Percentiles rank a stretch among this genome's conserved stretches.
These are phyloP conservation scores for Ambrosia artemisiifolia DNA, from an alignment of 129 eudicot species.

Conservation along the genomic window DNA sequence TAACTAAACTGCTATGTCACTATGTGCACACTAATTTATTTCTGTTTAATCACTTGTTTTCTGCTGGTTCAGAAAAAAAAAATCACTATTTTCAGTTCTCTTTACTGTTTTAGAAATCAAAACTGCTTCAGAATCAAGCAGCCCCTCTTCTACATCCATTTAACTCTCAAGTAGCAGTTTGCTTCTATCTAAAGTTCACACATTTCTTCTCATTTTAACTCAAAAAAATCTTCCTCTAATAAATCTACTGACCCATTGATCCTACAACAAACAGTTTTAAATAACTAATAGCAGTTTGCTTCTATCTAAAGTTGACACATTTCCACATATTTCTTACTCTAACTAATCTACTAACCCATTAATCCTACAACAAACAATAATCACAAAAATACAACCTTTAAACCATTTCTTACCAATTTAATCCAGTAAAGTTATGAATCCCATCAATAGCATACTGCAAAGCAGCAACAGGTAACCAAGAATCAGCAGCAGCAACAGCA, in stretches of 20 bases:
- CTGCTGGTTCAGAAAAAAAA: no score
- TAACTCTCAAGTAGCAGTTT: background rate
- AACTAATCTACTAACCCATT: background rate
- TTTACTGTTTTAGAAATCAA: background rate
- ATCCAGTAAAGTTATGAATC: slow-evolving; percentile 58
- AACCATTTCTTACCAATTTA: slow-evolving; percentile 44
- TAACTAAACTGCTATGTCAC: no score
- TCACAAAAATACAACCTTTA: background rate
- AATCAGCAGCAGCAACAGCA: slow-evolving; percentile 76
- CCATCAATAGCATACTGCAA: slow-evolving; percentile 71
- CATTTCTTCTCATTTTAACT: background rate
- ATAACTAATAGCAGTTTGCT: background rate
- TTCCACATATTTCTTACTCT: background rate
- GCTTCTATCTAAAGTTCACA: background rate
- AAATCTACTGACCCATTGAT: background rate
- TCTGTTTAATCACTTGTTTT: background rate
- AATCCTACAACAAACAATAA: no score
- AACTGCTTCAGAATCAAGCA: no score
- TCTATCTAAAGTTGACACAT: background rate
- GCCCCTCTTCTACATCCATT: background rate
- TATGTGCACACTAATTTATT: background rate
- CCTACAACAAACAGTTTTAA: no score
- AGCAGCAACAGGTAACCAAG: slow-evolving; percentile 66
- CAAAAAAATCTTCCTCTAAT: background rate
- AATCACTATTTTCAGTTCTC: background rate